These are phyloP conservation scores for Penicillium sp. DNA, from an alignment of 2,329 filamentous ascomycete species.

Conservation along the genomic window DNA sequence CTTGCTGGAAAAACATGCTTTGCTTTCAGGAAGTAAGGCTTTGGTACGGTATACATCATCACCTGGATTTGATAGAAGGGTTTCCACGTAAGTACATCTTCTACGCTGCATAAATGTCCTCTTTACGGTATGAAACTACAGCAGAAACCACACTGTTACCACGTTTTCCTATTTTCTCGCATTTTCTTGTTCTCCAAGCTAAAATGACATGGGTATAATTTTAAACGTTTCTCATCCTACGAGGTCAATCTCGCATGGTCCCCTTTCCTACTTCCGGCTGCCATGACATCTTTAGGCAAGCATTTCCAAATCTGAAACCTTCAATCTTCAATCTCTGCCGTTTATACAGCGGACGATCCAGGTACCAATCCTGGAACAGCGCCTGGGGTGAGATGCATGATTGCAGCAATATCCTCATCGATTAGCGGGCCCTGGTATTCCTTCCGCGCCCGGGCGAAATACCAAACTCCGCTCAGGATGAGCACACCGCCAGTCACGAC, in stretches of 20 bases:
- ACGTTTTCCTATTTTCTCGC: neutral
- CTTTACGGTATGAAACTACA: too few relatives aligned
- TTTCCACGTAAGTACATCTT: too few relatives aligned
- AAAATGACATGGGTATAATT: neutral
- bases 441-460: slow-evolving; percentile 42
- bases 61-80: too few relatives aligned
- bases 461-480: slow-evolving; percentile 50
- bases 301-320: neutral
- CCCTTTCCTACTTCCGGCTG: neutral
- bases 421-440: slow-evolving; percentile 49
- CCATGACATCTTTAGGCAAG: neutral
- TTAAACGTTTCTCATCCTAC: neutral
- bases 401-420: slow-evolving; percentile 26
- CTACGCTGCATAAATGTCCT: too few relatives aligned
- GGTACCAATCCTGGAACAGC: slow-evolving; percentile 2
- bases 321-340: neutral
- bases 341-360: neutral
- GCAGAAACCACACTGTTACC: neutral
- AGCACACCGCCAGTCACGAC: slow-evolving; percentile 45
- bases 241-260: neutral
- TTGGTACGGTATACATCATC: too few relatives aligned
- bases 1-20: too few relatives aligned
- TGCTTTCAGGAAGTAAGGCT: too few relatives aligned
- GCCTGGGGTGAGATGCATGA: slow-evolving; percentile 18
- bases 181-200: neutral